These are phyloP conservation scores for Leptomonas pyrrhocoris DNA, from an alignment of 208 protist species.

Conservation along the genomic window DNA sequence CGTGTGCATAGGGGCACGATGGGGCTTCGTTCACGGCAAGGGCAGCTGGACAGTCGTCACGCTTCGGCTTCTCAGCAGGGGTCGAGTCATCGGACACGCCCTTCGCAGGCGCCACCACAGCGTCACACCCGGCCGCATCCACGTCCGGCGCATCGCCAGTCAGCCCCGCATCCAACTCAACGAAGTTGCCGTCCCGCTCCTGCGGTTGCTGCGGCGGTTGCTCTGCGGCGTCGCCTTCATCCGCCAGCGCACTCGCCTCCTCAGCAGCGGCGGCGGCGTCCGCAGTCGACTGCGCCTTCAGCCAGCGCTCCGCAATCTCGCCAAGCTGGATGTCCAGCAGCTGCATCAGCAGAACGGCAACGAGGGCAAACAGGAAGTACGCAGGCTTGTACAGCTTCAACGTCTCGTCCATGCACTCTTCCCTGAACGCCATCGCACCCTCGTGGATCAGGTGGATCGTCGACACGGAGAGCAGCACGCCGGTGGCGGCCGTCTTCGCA, in stretches of 20 bases:
- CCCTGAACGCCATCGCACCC: constrained; percentile 31
- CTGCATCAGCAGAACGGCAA: constrained; percentile 64
- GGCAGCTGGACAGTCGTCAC: not conserved
- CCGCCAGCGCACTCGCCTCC: not conserved
- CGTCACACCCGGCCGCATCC: constrained; percentile 1
- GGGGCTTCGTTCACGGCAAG: not conserved
- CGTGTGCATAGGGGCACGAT: not conserved
- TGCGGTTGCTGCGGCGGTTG: not conserved
- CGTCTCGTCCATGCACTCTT: constrained; percentile 40
- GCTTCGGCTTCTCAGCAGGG: not conserved
- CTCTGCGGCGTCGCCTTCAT: not conserved
- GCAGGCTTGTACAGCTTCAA: constrained; percentile 49
- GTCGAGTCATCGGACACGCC: not conserved
- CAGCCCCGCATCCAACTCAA: not conserved
- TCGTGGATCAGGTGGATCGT: constrained; percentile 67
- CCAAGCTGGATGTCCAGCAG: constrained; percentile 54
- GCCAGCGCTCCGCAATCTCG: constrained; percentile 42
- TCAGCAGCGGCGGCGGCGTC: not conserved
- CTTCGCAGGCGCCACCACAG: not conserved
- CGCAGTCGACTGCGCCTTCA: constrained; percentile 7
- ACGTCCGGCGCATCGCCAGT: not conserved
- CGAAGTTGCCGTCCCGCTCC: not conserved
- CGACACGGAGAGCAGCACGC: constrained; percentile 64
- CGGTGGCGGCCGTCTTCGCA: constrained; percentile 55
- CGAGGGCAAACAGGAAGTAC: constrained; percentile 59